Base-by-base conservation (phyloP, 352 stramenopile genomes). In the Pythium folliculosum region DNA sequence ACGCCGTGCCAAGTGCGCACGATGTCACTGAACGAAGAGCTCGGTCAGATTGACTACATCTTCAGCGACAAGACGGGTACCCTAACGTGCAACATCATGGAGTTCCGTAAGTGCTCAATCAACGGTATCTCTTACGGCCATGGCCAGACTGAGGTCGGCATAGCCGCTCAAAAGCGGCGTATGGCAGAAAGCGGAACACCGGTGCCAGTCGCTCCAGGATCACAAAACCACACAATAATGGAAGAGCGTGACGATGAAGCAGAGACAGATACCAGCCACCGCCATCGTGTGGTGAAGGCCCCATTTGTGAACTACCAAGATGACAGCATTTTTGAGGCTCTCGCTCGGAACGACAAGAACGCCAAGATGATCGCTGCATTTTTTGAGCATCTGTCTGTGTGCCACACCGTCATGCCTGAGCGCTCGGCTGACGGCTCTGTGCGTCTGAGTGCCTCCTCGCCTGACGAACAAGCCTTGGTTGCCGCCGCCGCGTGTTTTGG, bases 21-120 rank as follows among this genome's bases (percentile, higher is more conserved):
- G 8, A 96, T 89, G 1, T 88, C 97, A 57, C 71, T 98, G 53
- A 97, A 96, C 53, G 93, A 96, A 73, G 91, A 98, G 56, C 72
- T 98, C 1, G 97, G 97, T 1, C 90, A 98, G 75, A 87, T 99
- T 25, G 82, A 98, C 65, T 98, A 99, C 67, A 96, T 99, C 16
- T 99, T 99, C 82, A 98, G 86, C 27, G 97, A 99, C 77, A 99
- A 99, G 76, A 99, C 97, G 8, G 97, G 97, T 9, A 99, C 97
- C 27, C 82, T 99, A 35, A 99, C 97, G n/a, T 89, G 94, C 60
- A 99, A 99, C 81, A 90, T 99, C 25, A 99, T 99, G 97, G 86
- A 98, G 73, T 98, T 98, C 60, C 88, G 92, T 43, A 96, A 96
- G 56, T 97, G 92, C 63, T 92, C 87, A 21, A 79, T 98, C 44